Base-by-base conservation (phyloP, 2,329 filamentous ascomycete genomes). In the Simplicillium sp. region DNA sequence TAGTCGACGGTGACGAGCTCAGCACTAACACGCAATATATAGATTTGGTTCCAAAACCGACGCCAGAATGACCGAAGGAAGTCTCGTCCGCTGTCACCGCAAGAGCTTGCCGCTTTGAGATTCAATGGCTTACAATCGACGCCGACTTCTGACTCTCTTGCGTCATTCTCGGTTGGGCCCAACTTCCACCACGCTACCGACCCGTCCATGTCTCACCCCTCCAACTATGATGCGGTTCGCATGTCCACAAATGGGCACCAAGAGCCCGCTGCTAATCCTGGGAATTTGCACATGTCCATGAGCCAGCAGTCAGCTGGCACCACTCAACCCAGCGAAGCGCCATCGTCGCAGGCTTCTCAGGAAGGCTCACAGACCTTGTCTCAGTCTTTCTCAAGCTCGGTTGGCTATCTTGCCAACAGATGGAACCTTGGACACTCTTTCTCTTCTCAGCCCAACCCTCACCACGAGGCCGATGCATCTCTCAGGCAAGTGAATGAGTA, bases 41-140 rank as follows among this genome's bases (percentile, higher is more conserved):
- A 96, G 90, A 95, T 96, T 53, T 97, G 90, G 90, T 96, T 96
- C 65, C 90, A 96, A 57, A 96, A 96, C 56, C 80, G 88, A 55
- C 77, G 90, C 49, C 90, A 97, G 61, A 95, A 94, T 62, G 87
- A 94, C 59, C 78, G 90, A 52, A 79, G 90, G 50, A 94, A 90
- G 67, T 87, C 87, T 41, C 83, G 86, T 51, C 88, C 89, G 36
- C 72, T 94, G 31, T 77, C 86, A 20, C 77, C 82, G 9, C 80
- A 88, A 59, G 87, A 92, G 58, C 74, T 90, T 41, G 78, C 73
- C 47, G 73, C 75, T 44, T 64, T 80, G 50, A 63, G 73, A 54
- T 70, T 74, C 54, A 67, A 75, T 36, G 69, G 67, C 50, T 66
- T 77, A 58, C 66, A 72, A 25, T 25, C 20, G 48, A 62, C 70